These are phyloP conservation scores for Linnemannia schmuckeri DNA, from an alignment of 192 early-diverging fungal species.

Conservation along the genomic window DNA sequence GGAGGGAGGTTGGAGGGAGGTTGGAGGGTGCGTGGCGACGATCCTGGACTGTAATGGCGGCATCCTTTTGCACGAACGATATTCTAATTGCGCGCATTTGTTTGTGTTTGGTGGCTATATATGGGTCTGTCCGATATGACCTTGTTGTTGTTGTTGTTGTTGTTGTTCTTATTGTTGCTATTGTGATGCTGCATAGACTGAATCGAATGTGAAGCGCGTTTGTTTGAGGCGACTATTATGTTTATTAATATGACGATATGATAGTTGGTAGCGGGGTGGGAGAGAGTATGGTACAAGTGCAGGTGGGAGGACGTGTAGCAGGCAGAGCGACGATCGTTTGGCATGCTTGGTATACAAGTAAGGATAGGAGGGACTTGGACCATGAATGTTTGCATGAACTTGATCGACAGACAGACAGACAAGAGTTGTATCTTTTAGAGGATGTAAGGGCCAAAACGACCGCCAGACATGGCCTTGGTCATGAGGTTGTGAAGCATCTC, in stretches of 20 bases:
- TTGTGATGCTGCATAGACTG: background rate
- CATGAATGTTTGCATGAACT: background rate
- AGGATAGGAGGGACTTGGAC: background rate
- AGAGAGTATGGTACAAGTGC: background rate
- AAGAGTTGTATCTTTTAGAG: slow-evolving; percentile 1
- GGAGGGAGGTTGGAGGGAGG: too few species aligned
- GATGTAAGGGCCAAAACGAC: slow-evolving; percentile 27
- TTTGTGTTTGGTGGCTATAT: background rate
- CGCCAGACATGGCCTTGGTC: slow-evolving; percentile 11
- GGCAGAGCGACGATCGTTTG: background rate
- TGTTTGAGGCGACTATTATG: background rate
- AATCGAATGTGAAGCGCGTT: background rate
- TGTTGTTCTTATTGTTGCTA: too few species aligned
- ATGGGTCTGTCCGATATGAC: background rate
- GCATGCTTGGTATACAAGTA: background rate
- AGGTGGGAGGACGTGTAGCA: background rate
- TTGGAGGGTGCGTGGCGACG: background rate
- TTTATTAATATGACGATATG: background rate
- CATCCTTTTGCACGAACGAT: background rate
- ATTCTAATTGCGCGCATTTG: background rate
- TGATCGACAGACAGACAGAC: background rate
- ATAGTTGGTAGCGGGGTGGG: background rate
- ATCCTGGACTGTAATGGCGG: background rate
- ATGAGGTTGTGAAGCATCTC: slow-evolving; percentile 4
- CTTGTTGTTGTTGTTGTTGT: too few species aligned